phyloP scores from a whole-genome alignment of 163 green algal species.

The Trebouxia gelatinosa region DNA sequence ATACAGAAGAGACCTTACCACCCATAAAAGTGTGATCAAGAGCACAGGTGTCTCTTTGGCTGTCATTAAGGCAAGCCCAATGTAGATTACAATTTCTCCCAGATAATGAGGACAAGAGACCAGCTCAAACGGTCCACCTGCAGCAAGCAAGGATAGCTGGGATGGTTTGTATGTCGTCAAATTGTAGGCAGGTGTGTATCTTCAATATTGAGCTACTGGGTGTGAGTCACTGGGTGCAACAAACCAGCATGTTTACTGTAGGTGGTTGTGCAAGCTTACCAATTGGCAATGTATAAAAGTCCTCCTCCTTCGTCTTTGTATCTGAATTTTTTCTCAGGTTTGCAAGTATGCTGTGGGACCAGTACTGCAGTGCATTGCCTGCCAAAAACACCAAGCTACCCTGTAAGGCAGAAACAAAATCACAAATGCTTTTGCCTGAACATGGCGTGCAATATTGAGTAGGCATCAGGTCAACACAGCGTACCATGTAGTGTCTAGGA shows the following conservation, averaged over 20 bases:
- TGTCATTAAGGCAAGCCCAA: conserved; percentile 52
- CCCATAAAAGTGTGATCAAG: conserved; percentile 58
- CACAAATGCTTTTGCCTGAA: too few relatives aligned
- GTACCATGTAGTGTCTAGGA: too few relatives aligned
- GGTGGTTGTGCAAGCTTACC: too few relatives aligned
- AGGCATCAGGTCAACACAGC: too few relatives aligned
- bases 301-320: neutral
- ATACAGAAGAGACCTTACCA: conserved; percentile 49
- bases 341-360: conserved; percentile 55
- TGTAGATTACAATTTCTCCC: conserved; percentile 83
- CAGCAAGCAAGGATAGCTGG: neutral
- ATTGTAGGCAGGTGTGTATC: too few relatives aligned
- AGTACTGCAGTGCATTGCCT: conserved; percentile 56
- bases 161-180: neutral
- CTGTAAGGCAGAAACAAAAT: too few relatives aligned
- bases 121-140: conserved; percentile 63
- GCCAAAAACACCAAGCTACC: conserved; percentile 38
- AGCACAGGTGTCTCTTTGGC: conserved; percentile 1
- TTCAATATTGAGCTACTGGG: too few relatives aligned
- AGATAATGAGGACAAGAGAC: conserved; percentile 87
- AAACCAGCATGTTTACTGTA: too few relatives aligned
- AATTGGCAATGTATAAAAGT: neutral
- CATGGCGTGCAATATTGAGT: too few relatives aligned
- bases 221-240: too few relatives aligned
- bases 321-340: conserved; percentile 29